Evolutionary conservation across 768 basidiomycete genomes (phyloP), one percentile per base, ranked within the genome.

Genomic region (Leccinum obscurum): DNA sequence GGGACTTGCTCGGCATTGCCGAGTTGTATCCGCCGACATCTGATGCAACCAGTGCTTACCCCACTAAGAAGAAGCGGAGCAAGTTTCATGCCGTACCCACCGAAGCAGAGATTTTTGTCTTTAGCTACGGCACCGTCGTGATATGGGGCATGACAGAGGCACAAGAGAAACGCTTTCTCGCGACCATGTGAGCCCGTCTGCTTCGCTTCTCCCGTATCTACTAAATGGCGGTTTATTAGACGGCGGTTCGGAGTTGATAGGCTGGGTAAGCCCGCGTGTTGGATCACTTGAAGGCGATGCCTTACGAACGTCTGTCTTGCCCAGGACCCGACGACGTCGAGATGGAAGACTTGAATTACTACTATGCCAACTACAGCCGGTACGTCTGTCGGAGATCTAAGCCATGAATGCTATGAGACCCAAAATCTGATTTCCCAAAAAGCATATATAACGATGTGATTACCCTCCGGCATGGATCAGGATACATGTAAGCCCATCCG

Each of bases 401-500:
- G 37, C 34, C 28, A 52, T 58, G 39, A 28, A 64, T 87, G 34
- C 34, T 13, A 34, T 35, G 34, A 35, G 34, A 35, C 32, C 44
- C 39, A 37, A 46, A 67, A 89, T 52, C 63, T 54, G 8, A 59
- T 56, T 57, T 61, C 58, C 61, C 15, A n/a, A 61, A 60, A 70
- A 73, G 93, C 68, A 97, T 97, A 69, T 98, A 95, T 76, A 98
- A 98, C 77, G 95, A 98, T 75, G 95, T 98, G 46, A 97, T 98
- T 60, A 93, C 95, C 3, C 81, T 97, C 39, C 87, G 94, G 59
- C 93, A 92, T 73, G 95, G 95, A 30, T 97, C 95, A 11, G 89
- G 94, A 62, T 95, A 95, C 75, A 96, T 98, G 95, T 95, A 66
- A 67, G 90, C 74, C 50, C 26, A 15, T 63, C 67, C 58, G 57